Evolutionary conservation across 2,329 filamentous ascomycete genomes (phyloP).

Genomic region (Xenoacremonium recifei): DNA sequence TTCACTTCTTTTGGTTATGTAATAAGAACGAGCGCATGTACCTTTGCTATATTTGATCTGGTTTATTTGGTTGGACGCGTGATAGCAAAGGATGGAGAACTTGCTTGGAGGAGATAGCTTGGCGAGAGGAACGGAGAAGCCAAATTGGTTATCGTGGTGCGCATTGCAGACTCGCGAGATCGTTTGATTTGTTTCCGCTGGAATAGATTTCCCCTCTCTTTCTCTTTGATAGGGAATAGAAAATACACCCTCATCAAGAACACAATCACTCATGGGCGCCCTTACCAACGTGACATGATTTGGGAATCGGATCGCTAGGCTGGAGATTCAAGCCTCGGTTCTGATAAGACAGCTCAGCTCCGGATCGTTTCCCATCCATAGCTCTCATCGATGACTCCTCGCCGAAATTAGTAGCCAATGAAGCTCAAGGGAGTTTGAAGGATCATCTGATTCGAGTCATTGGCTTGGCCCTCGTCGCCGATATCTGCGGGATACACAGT

Average conservation of each 20-base stretch:
- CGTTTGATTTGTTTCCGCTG: slow-evolving; percentile 18
- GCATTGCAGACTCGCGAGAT: slow-evolving; percentile 16
- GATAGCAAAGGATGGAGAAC: slow-evolving; percentile 6
- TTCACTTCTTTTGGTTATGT: slow-evolving; percentile 19
- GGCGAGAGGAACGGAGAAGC: background rate
- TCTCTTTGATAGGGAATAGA: slow-evolving; percentile 19
- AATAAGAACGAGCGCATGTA: slow-evolving; percentile 20
- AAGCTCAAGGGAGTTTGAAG: too few species aligned
- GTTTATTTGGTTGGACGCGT: slow-evolving; percentile 8
- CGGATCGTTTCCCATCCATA: too few species aligned
- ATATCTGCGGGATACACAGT: too few species aligned
- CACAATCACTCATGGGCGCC: too few species aligned
- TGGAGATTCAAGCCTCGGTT: too few species aligned
- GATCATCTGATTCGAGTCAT: too few species aligned
- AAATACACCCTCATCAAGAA: slow-evolving; percentile 18
- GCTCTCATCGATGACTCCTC: too few species aligned
- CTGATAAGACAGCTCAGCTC: too few species aligned
- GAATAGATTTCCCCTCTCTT: slow-evolving; percentile 26
- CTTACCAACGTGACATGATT: too few species aligned
- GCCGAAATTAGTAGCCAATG: too few species aligned
- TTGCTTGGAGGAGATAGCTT: slow-evolving; percentile 5
- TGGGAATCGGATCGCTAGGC: too few species aligned
- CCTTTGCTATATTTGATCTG: slow-evolving; percentile 13
- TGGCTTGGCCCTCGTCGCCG: too few species aligned
- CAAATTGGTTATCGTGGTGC: slow-evolving; percentile 21